Percentiles rank a stretch among this genome's conserved stretches.
Evolutionary conservation across 495 filamentous ascomycete species (phyloP).

Genomic region (Tuber magnatum): DNA sequence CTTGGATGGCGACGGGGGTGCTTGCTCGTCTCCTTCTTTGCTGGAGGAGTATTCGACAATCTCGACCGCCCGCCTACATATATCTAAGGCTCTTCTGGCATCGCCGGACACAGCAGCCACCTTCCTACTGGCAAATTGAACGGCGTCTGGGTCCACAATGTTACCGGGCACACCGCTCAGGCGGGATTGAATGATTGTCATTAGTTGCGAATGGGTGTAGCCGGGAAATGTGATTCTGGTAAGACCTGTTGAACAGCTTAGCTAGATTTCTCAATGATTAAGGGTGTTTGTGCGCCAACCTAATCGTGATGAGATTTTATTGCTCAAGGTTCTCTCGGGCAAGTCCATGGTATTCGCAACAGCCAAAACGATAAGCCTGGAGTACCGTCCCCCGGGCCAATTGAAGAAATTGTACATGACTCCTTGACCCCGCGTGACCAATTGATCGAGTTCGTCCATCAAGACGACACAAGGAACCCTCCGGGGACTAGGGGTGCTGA

Average conservation of each 20-base stretch:
- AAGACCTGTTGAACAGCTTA: constrained; percentile 46
- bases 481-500: constrained; percentile 78
- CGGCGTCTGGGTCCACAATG: constrained; percentile 85
- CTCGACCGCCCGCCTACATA: constrained; percentile 91
- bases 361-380: constrained; percentile 85
- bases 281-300: constrained; percentile 42
- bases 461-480: constrained; percentile 92
- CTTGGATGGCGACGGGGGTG: constrained; percentile 28
- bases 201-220: constrained; percentile 95
- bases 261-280: background rate
- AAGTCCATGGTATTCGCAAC: constrained; percentile 99
- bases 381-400: constrained; percentile 90
- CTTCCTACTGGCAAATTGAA: constrained; percentile 94
- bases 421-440: constrained; percentile 93
- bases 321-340: constrained; percentile 90
- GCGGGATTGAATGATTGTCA: constrained; percentile 89
- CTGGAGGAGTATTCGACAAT: constrained; percentile 70
- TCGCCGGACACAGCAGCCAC: constrained; percentile 95
- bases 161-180: constrained; percentile 78
- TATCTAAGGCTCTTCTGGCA: constrained; percentile 84
- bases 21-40: constrained; percentile 16
- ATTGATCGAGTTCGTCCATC: constrained; percentile 98
- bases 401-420: constrained; percentile 99
- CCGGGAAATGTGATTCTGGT: constrained; percentile 94
- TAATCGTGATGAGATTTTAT: constrained; percentile 92